Conservation (phyloP, 768 basidiomycete species). For the Collybia nuda region DNA sequence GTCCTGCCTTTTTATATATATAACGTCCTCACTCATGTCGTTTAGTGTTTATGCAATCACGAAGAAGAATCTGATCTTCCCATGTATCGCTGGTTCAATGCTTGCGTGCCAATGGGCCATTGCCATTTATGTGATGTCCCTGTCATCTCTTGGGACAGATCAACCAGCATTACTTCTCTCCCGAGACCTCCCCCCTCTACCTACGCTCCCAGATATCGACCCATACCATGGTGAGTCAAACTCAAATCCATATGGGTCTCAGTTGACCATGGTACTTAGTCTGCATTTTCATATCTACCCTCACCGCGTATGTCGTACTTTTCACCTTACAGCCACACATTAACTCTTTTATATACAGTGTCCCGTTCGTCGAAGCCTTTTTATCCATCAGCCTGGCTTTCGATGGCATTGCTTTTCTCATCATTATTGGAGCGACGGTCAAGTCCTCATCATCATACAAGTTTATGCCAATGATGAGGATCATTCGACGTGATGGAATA, state of each 20-base stretch:
- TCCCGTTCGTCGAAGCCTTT: slow-evolving; percentile 7
- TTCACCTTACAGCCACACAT: too few relatives aligned
- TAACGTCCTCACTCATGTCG: too few relatives aligned
- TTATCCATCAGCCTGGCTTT: slow-evolving; percentile 17
- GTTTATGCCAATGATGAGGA: not conserved
- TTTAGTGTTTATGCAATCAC: slow-evolving; percentile 4
- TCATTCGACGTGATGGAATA: slow-evolving; percentile 15
- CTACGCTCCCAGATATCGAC: too few relatives aligned
- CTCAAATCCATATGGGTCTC: too few relatives aligned
- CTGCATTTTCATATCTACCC: too few relatives aligned
- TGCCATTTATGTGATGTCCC: not conserved
- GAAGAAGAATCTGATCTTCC: not conserved
- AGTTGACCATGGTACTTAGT: too few relatives aligned
- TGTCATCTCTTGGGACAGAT: not conserved
- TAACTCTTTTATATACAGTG: too few relatives aligned
- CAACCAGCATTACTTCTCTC: too few relatives aligned
- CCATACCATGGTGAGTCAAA: too few relatives aligned
- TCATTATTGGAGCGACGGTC: slow-evolving; percentile 4
- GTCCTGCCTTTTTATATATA: too few relatives aligned
- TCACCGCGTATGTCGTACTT: too few relatives aligned
- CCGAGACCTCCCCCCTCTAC: too few relatives aligned
- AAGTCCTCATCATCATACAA: not conserved
- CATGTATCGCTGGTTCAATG: not conserved
- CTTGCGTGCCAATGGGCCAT: slow-evolving; percentile 6
- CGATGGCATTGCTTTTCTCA: slow-evolving; percentile 14